Evolutionary conservation across 805 yeast species (phyloP).

Genomic region (Kurtzmaniella cleridarum): DNA sequence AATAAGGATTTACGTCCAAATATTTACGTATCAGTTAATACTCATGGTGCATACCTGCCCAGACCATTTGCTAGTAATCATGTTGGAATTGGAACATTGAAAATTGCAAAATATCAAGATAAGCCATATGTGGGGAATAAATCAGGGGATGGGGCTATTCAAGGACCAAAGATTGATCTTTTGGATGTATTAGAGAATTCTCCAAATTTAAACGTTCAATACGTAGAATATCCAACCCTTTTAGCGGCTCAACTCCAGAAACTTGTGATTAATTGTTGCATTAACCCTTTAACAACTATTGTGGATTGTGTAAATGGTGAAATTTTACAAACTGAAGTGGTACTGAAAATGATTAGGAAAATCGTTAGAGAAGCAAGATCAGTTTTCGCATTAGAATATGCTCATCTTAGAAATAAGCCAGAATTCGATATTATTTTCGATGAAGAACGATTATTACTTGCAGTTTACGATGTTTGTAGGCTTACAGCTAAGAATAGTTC

Average conservation of each 20-base stretch:
- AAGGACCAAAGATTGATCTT: no score
- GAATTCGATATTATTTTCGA: conserved; percentile 26
- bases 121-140: no score
- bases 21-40: conserved; percentile 68
- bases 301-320: conserved; percentile 77
- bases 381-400: conserved; percentile 32
- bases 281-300: conserved; percentile 79
- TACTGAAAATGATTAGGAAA: conserved; percentile 27
- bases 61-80: conserved; percentile 37
- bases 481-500: conserved; percentile 54
- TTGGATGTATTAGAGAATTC: no score
- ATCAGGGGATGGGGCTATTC: no score
- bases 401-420: conserved; percentile 19
- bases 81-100: conserved; percentile 67
- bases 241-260: conserved; percentile 64
- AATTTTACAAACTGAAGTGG: conserved; percentile 38
- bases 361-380: conserved; percentile 43
- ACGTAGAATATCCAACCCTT: conserved; percentile 37
- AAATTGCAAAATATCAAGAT: conserved; percentile 42
- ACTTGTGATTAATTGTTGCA: conserved; percentile 72
- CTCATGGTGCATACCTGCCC: conserved; percentile 72
- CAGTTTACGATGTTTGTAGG: conserved; percentile 24
- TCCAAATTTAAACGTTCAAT: conserved; percentile 18
- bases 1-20: conserved; percentile 42
- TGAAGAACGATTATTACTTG: conserved; percentile 27